Percentiles rank a stretch among this genome's conserved stretches.
phyloP scores from a whole-genome alignment of 1,284 basidiomycete species.

The Ganoderma lingzhi region DNA sequence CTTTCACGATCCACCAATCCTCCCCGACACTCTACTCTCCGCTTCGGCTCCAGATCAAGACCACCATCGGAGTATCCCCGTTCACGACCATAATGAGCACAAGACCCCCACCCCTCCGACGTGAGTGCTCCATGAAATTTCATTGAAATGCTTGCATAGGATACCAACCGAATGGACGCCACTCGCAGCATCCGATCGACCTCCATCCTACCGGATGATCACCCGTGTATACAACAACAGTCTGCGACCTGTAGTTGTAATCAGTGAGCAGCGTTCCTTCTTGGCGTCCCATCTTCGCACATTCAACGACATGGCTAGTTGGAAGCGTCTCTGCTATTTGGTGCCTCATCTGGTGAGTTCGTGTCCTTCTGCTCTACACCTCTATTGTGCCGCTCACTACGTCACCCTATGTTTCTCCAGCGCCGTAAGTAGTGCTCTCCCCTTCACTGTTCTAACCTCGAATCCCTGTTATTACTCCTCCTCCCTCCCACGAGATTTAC shows the following conservation, averaged over 20 bases:
- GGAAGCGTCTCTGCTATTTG: constrained; percentile 60
- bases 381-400: constrained; percentile 12
- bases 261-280: constrained; percentile 51
- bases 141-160: background rate
- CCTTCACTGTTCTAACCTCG: background rate
- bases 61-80: background rate
- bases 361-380: constrained; percentile 1
- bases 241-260: constrained; percentile 64
- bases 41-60: background rate
- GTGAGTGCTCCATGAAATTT: constrained; percentile 17
- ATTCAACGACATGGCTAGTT: constrained; percentile 42
- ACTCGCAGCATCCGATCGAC: constrained; percentile 35
- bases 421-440: constrained; percentile 51
- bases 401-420: constrained; percentile 42
- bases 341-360: constrained; percentile 62
- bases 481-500: background rate
- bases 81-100: constrained; percentile 26
- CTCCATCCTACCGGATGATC: constrained; percentile 68
- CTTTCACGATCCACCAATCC: background rate
- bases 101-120: constrained; percentile 33
- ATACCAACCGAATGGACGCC: background rate
- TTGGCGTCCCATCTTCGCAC: background rate
- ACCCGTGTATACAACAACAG: constrained; percentile 59
- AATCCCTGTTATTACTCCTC: background rate
- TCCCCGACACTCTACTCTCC: background rate